Evolutionary conservation across 179 eudicot genomes (phyloP), one percentile per base, ranked within the genome.

Genomic region (Silene vulgaris): DNA sequence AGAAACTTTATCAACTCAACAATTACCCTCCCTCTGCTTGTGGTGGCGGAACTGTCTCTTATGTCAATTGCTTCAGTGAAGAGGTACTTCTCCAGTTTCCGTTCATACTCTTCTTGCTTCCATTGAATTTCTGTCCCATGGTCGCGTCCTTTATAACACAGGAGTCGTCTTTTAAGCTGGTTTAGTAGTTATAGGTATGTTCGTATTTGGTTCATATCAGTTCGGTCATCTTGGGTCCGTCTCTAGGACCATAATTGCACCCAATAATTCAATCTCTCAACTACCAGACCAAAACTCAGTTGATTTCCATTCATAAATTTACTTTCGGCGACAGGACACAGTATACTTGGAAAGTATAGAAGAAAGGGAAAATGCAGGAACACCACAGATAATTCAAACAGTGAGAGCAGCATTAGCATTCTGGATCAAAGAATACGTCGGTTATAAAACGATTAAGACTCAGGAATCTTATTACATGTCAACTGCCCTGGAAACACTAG

Each of bases 281-380:
- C 1, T 5, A n/a, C n/a, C n/a, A n/a, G n/a, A n/a, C n/a, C n/a
- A n/a, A n/a, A n/a, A n/a, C n/a, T n/a, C n/a, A n/a, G n/a, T n/a
- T n/a, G n/a, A n/a, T n/a, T n/a, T n/a, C n/a, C n/a, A n/a, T n/a
- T n/a, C n/a, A n/a, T n/a, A n/a, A n/a, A n/a, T n/a, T n/a, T n/a
- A n/a, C n/a, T n/a, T n/a, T n/a, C n/a, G n/a, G n/a, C n/a, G n/a
- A 28, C 62, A 93, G 98, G 92, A 90, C 83, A 94, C 98, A 0
- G 40, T 91, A 43, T 91, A 94, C 59, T 75, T 72, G 3, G 80
- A 84, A 0, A 76, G 81, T 54, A 80, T 94, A 16, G 92, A 94
- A 81, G 92, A 90, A 69, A 85, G 97, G 71, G 97, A 91, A 81
- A 90, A 84, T 23, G 97, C 92, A 0, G 97, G 98, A 63, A 94